Conservation (phyloP, 1,284 basidiomycete species). For the Ceratobasidium theobromae region DNA sequence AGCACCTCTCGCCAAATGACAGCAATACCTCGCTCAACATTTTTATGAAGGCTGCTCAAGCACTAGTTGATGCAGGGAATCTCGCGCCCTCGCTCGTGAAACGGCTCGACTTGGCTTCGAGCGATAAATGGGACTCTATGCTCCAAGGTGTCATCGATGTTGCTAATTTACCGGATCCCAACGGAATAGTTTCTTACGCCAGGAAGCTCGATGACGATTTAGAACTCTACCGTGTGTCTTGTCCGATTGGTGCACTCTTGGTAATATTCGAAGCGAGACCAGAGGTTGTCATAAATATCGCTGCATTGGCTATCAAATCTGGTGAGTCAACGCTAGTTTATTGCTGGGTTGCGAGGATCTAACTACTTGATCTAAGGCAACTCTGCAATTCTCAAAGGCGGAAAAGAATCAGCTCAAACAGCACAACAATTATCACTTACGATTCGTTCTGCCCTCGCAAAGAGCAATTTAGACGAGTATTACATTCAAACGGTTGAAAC, state of each 20-base stretch:
- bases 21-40: constrained; percentile 2
- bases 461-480: constrained; percentile 70
- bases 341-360: constrained; percentile 21
- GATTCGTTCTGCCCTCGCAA: constrained; percentile 76
- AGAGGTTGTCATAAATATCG: constrained; percentile 98
- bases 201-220: constrained; percentile 82
- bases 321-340: constrained; percentile 51
- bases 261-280: constrained; percentile 98
- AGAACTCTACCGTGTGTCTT: constrained; percentile 91
- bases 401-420: constrained; percentile 86
- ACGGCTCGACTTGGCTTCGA: constrained; percentile 79
- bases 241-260: constrained; percentile 94
- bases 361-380: constrained; percentile 61
- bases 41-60: constrained; percentile 64
- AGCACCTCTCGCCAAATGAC: constrained; percentile 26
- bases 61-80: constrained; percentile 76
- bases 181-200: constrained; percentile 85
- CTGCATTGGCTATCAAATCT: constrained; percentile 93
- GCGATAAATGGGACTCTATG: constrained; percentile 94
- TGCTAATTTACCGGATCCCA: constrained; percentile 81
- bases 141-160: constrained; percentile 89
- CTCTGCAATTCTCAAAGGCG: constrained; percentile 94
- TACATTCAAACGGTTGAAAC: constrained; percentile 94
- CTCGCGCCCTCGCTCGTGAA: constrained; percentile 82
- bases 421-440: constrained; percentile 72